phyloP scores from a whole-genome alignment of 2,329 filamentous ascomycete genomes.

The Fonsecaea pedrosoi region DNA sequence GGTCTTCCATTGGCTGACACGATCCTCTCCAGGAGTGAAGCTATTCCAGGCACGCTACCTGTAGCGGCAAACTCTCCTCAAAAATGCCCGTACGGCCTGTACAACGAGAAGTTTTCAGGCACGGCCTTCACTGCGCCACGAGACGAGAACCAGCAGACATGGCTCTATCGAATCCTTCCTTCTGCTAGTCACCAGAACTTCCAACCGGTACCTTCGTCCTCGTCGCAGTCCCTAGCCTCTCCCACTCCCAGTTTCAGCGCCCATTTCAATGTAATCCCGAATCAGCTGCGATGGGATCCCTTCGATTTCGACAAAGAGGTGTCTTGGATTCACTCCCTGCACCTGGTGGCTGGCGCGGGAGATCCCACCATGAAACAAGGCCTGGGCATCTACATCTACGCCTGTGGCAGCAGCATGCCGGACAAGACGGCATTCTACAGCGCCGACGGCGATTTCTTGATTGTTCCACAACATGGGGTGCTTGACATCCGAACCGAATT shows the following conservation, averaged over 20 bases:
- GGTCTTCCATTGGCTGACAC: constrained; percentile 6
- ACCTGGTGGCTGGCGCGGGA: constrained; percentile 78
- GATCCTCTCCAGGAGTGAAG: constrained; percentile 68
- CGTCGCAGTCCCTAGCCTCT: constrained; percentile 54
- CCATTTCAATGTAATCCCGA: constrained; percentile 75
- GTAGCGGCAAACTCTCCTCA: constrained; percentile 81
- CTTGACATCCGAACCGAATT: constrained; percentile 80
- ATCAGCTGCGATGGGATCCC: constrained; percentile 80
- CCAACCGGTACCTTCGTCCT: constrained; percentile 51
- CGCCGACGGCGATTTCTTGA: constrained; percentile 78
- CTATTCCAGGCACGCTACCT: constrained; percentile 74
- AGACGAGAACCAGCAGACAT: constrained; percentile 72
- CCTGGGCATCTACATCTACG: constrained; percentile 80
- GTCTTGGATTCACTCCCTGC: constrained; percentile 72
- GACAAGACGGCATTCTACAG: constrained; percentile 80
- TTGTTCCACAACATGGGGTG: constrained; percentile 75
- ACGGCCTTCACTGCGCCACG: constrained; percentile 74
- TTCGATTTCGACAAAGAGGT: constrained; percentile 73
- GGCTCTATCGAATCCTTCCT: constrained; percentile 74
- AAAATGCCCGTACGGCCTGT: constrained; percentile 77
- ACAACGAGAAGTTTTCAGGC: constrained; percentile 79
- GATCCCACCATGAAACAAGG: constrained; percentile 80
- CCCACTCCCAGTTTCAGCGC: constrained; percentile 60
- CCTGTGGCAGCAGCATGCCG: constrained; percentile 78
- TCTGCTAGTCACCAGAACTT: constrained; percentile 66